These are phyloP conservation scores for Apiospora phragmitis DNA, from an alignment of 2,329 filamentous ascomycete genomes.

Conservation along the genomic window DNA sequence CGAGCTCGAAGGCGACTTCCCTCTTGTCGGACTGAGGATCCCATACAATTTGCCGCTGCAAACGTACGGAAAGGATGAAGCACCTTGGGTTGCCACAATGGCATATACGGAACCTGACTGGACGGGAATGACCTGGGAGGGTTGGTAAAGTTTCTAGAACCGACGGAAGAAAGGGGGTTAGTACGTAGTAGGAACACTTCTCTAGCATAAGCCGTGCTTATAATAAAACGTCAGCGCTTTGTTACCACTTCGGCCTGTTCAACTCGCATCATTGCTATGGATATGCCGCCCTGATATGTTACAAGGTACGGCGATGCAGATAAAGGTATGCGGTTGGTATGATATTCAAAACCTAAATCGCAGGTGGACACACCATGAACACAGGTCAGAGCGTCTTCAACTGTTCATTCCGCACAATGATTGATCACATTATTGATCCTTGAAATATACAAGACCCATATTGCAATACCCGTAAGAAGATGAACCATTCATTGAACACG, in stretches of 20 bases:
- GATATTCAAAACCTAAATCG: neutral
- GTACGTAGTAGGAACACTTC: no score
- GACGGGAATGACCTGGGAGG: slow-evolving; percentile 45
- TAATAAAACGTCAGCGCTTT: neutral
- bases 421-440: neutral
- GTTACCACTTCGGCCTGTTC: neutral
- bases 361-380: neutral
- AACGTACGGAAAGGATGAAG: slow-evolving; percentile 61
- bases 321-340: neutral
- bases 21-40: slow-evolving; percentile 69
- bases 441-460: neutral
- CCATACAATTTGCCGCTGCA: slow-evolving; percentile 80
- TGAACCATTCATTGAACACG: neutral
- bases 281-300: neutral
- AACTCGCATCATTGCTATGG: neutral
- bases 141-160: neutral
- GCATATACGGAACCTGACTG: slow-evolving; percentile 63
- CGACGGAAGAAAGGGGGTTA: neutral
- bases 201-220: neutral
- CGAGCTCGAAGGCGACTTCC: slow-evolving; percentile 18
- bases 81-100: slow-evolving; percentile 75
- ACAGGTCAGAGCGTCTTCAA: neutral
- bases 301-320: neutral
- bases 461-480: neutral
- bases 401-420: neutral